Base-by-base conservation (phyloP, 148 eudicot species). In the Rhododendron ovatum region DNA sequence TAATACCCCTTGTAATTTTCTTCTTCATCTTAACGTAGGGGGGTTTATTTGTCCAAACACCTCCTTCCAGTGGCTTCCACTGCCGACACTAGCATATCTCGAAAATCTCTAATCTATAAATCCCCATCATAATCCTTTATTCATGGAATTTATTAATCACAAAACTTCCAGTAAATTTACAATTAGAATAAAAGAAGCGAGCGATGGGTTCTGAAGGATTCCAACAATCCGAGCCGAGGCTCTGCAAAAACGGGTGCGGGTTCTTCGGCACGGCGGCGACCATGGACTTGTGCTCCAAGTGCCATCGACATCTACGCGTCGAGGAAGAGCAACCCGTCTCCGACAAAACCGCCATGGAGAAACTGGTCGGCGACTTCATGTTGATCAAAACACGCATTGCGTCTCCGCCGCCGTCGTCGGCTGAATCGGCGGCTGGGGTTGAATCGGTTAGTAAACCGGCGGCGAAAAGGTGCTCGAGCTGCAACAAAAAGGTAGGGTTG, bases 401-500 rank as follows among this genome's bases (percentile, higher is more conserved):
- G 76, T 30, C 74, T 3, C 4, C 6, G 14, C 17, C 35, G 74
- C 0, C 35, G 15, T 35, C 35, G 14, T 67, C 15, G 0, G 11
- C 26, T 22, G 22, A 15, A 1, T 15, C 18, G 26, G 20, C 57
- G 6, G 80, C 41, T 14, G 33, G 45, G 37, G 20, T 26, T 9
- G 51, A 18, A 37, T 8, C 83, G 43, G 13, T 17, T 20, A 7
- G 28, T 45, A 7, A 63, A 35, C n/a, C 51, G 85, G 78, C 57
- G 81, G 41, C 86, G 47, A 92, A 89, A 41, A 71, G 94, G 87
- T 94, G 96, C 81, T 82, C 78, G 55, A n/a, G 89, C 43, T 93
- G 96, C 63, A 91, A 84, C 17, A 94, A 93, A 90, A 94, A 94
- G 90, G 96, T 94, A 0, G 95, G 95, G 2, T 79, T 94, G 47